Conservation (phyloP, 2,329 filamentous ascomycete genomes). For the Didymella arachidicola region DNA sequence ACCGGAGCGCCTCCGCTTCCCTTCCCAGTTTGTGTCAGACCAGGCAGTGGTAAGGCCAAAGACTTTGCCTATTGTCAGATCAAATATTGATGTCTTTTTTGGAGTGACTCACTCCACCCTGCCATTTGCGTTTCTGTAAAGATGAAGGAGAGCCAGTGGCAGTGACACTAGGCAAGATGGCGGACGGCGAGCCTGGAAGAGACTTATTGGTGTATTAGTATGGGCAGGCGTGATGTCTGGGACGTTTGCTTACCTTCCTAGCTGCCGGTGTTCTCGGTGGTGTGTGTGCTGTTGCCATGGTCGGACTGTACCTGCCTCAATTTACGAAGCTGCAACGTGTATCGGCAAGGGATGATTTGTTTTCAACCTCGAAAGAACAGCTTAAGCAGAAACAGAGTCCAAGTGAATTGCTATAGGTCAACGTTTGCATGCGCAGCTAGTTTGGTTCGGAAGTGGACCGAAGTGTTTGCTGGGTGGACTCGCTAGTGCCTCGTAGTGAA, state of each 20-base stretch:
- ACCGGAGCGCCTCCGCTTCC: not conserved
- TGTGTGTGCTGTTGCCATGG: conserved; percentile 6
- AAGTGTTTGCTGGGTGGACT: not conserved
- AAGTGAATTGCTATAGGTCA: not conserved
- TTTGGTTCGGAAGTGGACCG: not conserved
- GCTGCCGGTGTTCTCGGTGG: conserved; percentile 17
- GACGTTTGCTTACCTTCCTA: conserved; percentile 12
- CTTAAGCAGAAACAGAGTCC: not conserved
- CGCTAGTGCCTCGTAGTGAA: conserved; percentile 1
- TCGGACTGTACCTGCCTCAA: not conserved
- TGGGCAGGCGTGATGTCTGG: not conserved
- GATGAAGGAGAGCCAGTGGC: not conserved
- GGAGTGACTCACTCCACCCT: conserved; percentile 14
- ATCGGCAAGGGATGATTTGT: not conserved
- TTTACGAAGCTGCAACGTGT: not conserved
- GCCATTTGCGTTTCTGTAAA: conserved; percentile 21
- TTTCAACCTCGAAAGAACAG: not conserved
- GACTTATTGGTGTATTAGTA: not conserved
- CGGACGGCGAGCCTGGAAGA: not conserved
- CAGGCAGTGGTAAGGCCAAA: conserved; percentile 2
- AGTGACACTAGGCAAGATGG: not conserved
- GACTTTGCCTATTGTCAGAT: not conserved
- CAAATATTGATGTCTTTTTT: not conserved
- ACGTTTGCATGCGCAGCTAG: not conserved
- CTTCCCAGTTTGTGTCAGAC: not conserved